These are phyloP conservation scores for Scedosporium aurantiacum DNA, from an alignment of 2,329 filamentous ascomycete species.

Conservation along the genomic window DNA sequence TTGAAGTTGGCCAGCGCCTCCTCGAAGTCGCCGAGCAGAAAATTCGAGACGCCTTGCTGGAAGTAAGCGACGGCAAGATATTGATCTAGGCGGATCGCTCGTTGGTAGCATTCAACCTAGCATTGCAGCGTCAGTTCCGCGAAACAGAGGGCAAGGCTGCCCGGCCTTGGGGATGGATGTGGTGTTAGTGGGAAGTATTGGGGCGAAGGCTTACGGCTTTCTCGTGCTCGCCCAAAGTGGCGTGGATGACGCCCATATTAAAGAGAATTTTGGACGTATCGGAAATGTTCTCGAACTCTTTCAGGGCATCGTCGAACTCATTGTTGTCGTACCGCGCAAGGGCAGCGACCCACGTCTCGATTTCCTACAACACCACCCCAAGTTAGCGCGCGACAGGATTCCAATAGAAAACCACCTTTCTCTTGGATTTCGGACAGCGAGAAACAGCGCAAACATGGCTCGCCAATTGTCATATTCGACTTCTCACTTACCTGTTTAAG, in stretches of 20 bases:
- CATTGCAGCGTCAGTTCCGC: not conserved
- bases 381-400: not conserved
- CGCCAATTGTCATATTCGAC: not conserved
- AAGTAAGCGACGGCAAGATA: constrained; percentile 98
- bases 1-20: constrained; percentile 98
- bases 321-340: constrained; percentile 91
- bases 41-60: constrained; percentile 96
- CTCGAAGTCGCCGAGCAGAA: constrained; percentile 91
- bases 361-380: constrained; percentile 55
- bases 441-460: not conserved
- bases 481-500: constrained; percentile 44
- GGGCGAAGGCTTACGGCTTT: constrained; percentile 61
- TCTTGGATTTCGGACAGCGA: not conserved
- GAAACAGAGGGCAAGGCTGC: constrained; percentile 8
- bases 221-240: constrained; percentile 89
- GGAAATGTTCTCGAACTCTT: constrained; percentile 72
- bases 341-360: constrained; percentile 94
- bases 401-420: not conserved
- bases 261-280: constrained; percentile 98
- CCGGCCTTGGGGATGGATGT: not conserved
- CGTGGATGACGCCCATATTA: constrained; percentile 96
- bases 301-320: constrained; percentile 84
- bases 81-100: constrained; percentile 79
- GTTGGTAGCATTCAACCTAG: constrained; percentile 89
- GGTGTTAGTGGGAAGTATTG: not conserved